These are phyloP conservation scores for Termitomyces sp. DNA, from an alignment of 768 basidiomycete species.

Conservation along the genomic window DNA sequence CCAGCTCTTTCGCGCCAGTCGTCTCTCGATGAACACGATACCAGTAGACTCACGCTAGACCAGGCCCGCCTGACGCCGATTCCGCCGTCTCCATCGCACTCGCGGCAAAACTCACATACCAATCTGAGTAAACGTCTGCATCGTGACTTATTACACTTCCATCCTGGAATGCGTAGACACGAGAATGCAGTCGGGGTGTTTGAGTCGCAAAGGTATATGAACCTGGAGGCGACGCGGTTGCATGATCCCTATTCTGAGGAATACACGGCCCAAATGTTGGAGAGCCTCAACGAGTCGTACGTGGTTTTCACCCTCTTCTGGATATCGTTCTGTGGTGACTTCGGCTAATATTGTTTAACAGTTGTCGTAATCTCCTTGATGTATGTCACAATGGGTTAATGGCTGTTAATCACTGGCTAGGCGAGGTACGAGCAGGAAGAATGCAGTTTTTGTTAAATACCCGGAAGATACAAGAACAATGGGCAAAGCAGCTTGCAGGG, in stretches of 20 bases:
- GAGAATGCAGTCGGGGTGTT: slow-evolving; percentile 69
- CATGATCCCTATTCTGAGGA: slow-evolving; percentile 41
- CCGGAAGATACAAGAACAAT: slow-evolving; percentile 23
- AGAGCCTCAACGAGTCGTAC: slow-evolving; percentile 41
- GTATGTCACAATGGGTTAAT: slow-evolving; percentile 34
- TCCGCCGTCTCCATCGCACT: slow-evolving; percentile 1
- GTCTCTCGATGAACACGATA: neutral
- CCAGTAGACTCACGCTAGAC: neutral
- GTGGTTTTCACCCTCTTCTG: neutral
- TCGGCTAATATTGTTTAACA: slow-evolving; percentile 4
- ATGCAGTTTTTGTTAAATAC: slow-evolving; percentile 30
- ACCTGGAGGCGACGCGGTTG: slow-evolving; percentile 54
- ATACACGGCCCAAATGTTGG: slow-evolving; percentile 36
- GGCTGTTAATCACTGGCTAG: slow-evolving; percentile 48
- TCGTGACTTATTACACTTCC: slow-evolving; percentile 31
- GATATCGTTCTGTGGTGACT: neutral
- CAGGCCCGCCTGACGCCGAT: neutral
- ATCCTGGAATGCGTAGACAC: slow-evolving; percentile 29
- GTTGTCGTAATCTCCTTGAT: slow-evolving; percentile 50
- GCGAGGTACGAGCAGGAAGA: slow-evolving; percentile 27
- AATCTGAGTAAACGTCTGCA: slow-evolving; percentile 27
- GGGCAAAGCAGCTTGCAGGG: slow-evolving; percentile 29
- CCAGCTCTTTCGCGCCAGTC: slow-evolving; percentile 17
- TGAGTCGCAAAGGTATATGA: slow-evolving; percentile 65
- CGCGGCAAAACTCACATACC: slow-evolving; percentile 17